phyloP scores from a whole-genome alignment of 2,329 filamentous ascomycete genomes.

The Fusarium sp. region DNA sequence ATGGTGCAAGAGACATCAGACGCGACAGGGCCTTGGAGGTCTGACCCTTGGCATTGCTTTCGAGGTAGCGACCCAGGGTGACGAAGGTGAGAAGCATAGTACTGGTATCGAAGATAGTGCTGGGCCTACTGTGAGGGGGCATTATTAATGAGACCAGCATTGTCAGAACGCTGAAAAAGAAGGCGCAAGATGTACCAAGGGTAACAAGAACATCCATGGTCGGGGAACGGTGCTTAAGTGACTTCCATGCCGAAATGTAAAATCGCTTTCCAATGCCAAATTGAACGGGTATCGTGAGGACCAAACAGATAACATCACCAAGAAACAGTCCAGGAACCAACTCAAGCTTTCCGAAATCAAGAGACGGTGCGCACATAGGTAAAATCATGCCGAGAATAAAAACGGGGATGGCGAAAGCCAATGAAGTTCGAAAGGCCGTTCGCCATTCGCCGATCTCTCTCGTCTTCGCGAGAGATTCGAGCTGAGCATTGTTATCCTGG shows the following conservation, averaged over 20 bases:
- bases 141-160: conserved; percentile 85
- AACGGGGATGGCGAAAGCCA: conserved; percentile 88
- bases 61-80: conserved; percentile 87
- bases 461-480: conserved; percentile 95
- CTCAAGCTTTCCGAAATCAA: conserved; percentile 81
- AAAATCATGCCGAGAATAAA: conserved; percentile 94
- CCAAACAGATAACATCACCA: conserved; percentile 85
- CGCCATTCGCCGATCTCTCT: conserved; percentile 96
- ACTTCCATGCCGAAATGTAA: conserved; percentile 93
- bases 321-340: conserved; percentile 83
- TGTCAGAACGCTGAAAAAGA: conserved; percentile 91
- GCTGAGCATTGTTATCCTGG: conserved; percentile 95
- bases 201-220: conserved; percentile 99
- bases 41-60: conserved; percentile 95
- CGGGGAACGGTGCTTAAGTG: conserved; percentile 86
- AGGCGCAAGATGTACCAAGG: conserved; percentile 92
- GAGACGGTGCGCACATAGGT: conserved; percentile 81
- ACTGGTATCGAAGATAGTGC: conserved; percentile 95
- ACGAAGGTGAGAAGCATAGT: conserved; percentile 99
- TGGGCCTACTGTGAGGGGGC: conserved; percentile 82
- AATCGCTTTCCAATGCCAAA: conserved; percentile 97
- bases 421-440: conserved; percentile 80
- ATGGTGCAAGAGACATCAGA: conserved; percentile 95
- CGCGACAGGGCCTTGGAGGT: conserved; percentile 93
- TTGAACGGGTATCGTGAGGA: conserved; percentile 91